phyloP scores from a whole-genome alignment of 177 flowering plant genomes.

The Vitis hybrid region DNA sequence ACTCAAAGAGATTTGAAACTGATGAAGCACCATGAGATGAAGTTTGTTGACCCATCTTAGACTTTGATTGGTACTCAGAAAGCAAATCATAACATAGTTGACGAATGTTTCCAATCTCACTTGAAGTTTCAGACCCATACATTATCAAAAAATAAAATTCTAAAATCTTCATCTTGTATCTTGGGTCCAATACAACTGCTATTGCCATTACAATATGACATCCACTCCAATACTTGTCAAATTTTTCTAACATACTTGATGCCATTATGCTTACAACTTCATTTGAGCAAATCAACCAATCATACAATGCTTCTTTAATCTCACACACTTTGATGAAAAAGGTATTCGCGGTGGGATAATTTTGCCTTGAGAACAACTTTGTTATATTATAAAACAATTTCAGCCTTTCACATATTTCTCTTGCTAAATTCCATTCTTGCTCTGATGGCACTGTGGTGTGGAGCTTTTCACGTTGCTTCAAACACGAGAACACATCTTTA shows the following conservation, averaged over 20 bases:
- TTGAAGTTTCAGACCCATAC: too few relatives aligned
- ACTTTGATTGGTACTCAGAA: not conserved
- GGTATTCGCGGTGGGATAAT: not conserved
- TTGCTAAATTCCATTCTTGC: slow-evolving; percentile 6
- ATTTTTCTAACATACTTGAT: slow-evolving; percentile 2
- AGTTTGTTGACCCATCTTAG: too few relatives aligned
- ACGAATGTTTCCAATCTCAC: not conserved
- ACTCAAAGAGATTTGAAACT: too few relatives aligned
- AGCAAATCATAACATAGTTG: slow-evolving; percentile 3
- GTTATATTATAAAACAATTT: slow-evolving; percentile 3
- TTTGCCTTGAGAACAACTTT: too few relatives aligned
- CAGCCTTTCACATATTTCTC: slow-evolving; percentile 15
- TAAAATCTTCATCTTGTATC: not conserved
- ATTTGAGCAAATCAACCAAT: not conserved
- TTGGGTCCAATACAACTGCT: not conserved
- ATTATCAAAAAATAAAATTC: too few relatives aligned
- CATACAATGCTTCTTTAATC: slow-evolving; percentile 4
- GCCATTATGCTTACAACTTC: not conserved
- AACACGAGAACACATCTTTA: too few relatives aligned
- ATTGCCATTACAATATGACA: not conserved
- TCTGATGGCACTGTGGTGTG: slow-evolving; percentile 1
- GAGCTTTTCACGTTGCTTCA: too few relatives aligned
- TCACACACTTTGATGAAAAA: slow-evolving; percentile 5
- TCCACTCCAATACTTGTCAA: slow-evolving; percentile 1
- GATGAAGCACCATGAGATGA: too few relatives aligned